Evolutionary conservation across 2,329 filamentous ascomycete genomes (phyloP), one percentile per base, ranked within the genome.

Genomic region (Botrytis aclada): DNA sequence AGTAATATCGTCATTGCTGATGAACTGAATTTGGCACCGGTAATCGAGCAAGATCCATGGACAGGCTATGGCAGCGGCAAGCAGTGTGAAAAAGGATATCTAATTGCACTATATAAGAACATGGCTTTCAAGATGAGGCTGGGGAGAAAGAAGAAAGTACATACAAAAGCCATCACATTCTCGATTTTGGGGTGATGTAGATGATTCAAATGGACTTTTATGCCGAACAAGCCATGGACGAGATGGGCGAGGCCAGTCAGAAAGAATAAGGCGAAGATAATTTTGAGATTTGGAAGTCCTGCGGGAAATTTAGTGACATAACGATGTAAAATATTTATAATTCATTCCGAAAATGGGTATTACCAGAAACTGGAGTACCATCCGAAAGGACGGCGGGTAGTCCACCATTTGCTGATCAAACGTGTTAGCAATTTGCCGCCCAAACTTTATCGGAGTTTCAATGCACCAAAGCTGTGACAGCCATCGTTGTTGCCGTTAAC

Each of bases 61-160:
- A 8, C 51, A 29, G 3, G 51, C n/a, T 0, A 54, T 54, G 29
- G 51, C 51, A 29, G 51, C 51, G 6, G 51, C 51, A 29, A 54
- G 51, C 51, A 29, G 18, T 5, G 51, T 54, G 14, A 54, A 54
- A n/a, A 54, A 54, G n/a, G 51, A 54, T 7, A 54, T 29, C 51
- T 54, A 54, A 3, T 3, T 29, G n/a, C 51, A 29, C 8, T 54
- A 7, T 4, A 16, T 54, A 12, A 54, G 47, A 54, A 54, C 47
- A 54, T 29, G 10, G 16, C 0, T n/a, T 6, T 7, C 14, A 29
- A 29, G 8, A n/a, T 7, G 3, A 3, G 1, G 14, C n/a, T 4
- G 16, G 6, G 47, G 12, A 16, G 25, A 54, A 8, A 8, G 51
- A 54, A 54, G 5, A 6, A 8, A 4, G 2, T 54, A 18, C 51